A percentile compares a stretch with the other conserved stretches of the same genome.
Conservation (phyloP, 805 yeast species). For the Brettanomyces custersianus region DNA sequence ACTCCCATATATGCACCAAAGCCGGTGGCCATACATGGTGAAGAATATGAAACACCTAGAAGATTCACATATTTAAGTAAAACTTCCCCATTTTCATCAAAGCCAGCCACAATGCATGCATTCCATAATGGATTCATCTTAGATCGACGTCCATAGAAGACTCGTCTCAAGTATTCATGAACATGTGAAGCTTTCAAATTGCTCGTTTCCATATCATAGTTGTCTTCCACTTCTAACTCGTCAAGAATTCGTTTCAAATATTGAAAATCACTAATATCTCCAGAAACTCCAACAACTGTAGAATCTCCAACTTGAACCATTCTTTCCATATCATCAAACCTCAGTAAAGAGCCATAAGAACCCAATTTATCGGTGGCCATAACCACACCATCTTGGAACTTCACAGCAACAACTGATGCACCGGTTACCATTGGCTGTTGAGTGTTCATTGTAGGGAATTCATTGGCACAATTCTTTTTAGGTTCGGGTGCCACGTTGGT, state of each 20-base stretch:
- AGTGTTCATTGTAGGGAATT: constrained; percentile 74
- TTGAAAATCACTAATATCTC: constrained; percentile 93
- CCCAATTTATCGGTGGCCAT: constrained; percentile 94
- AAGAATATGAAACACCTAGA: constrained; percentile 81
- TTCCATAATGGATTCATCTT: constrained; percentile 98
- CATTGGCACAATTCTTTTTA: constrained; percentile 14
- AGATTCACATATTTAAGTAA: constrained; percentile 82
- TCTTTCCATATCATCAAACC: constrained; percentile 81
- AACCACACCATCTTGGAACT: constrained; percentile 82
- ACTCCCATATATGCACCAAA: constrained; percentile 93
- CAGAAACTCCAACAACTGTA: constrained; percentile 88
- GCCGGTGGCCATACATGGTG: constrained; percentile 91
- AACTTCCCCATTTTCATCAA: constrained; percentile 60
- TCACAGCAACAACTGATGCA: constrained; percentile 87
- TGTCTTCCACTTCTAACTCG: constrained; percentile 68
- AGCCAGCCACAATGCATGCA: constrained; percentile 84
- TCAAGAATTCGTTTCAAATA: constrained; percentile 66
- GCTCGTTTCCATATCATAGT: constrained; percentile 65
- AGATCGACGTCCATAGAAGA: constrained; percentile 79
- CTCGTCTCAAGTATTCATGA: constrained; percentile 77
- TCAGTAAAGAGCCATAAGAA: constrained; percentile 86
- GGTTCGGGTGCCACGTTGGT: constrained; percentile 14
- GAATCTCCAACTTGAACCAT: constrained; percentile 74
- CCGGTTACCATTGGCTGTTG: constrained; percentile 96
- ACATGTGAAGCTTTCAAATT: constrained; percentile 74